Percentiles rank a stretch among this genome's conserved stretches.
Evolutionary conservation across 1,284 basidiomycete genomes (phyloP).

Genomic region (Farysia itapuensis): DNA sequence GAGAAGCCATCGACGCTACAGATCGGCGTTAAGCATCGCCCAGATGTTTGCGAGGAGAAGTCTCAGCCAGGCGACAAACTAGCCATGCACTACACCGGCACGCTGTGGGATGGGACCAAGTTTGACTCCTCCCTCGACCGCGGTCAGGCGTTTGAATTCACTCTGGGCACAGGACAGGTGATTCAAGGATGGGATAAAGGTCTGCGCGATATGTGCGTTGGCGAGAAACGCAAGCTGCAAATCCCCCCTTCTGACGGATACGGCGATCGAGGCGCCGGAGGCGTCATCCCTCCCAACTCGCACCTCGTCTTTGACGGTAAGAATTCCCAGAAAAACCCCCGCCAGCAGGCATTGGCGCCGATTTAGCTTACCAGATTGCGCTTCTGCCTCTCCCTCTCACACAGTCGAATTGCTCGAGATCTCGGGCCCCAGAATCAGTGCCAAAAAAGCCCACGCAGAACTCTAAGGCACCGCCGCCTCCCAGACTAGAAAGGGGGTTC

Average conservation of each 20-base stretch:
- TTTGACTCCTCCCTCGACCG: conserved; percentile 77
- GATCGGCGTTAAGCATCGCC: conserved; percentile 62
- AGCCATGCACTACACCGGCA: conserved; percentile 74
- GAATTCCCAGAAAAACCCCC: conserved; percentile 1
- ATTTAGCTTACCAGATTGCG: no score
- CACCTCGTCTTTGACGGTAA: conserved; percentile 79
- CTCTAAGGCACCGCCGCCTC: no score
- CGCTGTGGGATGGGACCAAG: conserved; percentile 69
- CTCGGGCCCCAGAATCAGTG: conserved; percentile 17
- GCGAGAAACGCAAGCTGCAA: conserved; percentile 81
- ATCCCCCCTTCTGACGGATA: conserved; percentile 46
- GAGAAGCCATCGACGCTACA: conserved; percentile 44
- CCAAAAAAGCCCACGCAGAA: conserved; percentile 10
- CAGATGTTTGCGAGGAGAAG: conserved; percentile 66
- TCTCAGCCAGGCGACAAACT: conserved; percentile 71
- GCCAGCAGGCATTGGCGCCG: no score
- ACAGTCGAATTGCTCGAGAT: conserved; percentile 40
- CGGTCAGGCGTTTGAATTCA: conserved; percentile 65
- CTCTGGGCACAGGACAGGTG: conserved; percentile 77
- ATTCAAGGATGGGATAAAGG: conserved; percentile 68
- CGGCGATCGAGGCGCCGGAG: conserved; percentile 76
- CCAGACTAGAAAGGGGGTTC: no score
- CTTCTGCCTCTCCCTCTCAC: background rate
- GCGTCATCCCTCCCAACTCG: conserved; percentile 77
- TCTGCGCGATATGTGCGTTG: conserved; percentile 75